Conservation (phyloP, 106 monocot species). For the Platanthera guangdongensis region DNA sequence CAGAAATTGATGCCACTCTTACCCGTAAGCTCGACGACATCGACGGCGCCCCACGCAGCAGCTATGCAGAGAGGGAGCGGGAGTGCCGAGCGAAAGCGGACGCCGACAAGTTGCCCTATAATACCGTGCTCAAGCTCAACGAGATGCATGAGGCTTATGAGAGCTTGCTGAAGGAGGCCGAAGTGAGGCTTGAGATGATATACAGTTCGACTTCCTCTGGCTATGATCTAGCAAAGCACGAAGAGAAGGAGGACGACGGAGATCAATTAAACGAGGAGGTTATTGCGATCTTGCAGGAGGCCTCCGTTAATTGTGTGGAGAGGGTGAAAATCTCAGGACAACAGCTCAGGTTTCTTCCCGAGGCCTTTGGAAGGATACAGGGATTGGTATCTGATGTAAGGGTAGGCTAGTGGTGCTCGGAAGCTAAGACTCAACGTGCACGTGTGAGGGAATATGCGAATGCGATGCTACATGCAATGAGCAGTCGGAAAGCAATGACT, state of each 20-base stretch:
- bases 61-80: slow-evolving; percentile 11
- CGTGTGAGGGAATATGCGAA: too few relatives aligned
- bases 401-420: too few relatives aligned
- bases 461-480: too few relatives aligned
- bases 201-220: slow-evolving; percentile 18
- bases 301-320: slow-evolving; percentile 31
- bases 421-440: too few relatives aligned
- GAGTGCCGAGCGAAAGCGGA: slow-evolving; percentile 16
- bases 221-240: background rate
- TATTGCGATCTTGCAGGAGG: slow-evolving; percentile 41
- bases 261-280: slow-evolving; percentile 53
- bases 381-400: too few relatives aligned
- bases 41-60: background rate
- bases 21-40: slow-evolving; percentile 12
- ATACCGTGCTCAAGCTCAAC: slow-evolving; percentile 64
- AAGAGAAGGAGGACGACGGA: background rate
- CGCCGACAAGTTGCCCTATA: slow-evolving; percentile 18
- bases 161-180: slow-evolving; percentile 62
- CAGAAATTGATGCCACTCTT: slow-evolving; percentile 19
- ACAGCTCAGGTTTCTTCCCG: slow-evolving; percentile 55
- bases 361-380: slow-evolving; percentile 64
- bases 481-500: too few relatives aligned
- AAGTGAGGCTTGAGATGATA: slow-evolving; percentile 59
- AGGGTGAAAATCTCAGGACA: slow-evolving; percentile 49
- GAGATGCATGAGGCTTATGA: slow-evolving; percentile 81